phyloP scores from a whole-genome alignment of 2,329 filamentous ascomycete genomes.

The Aspergillus sp. region DNA sequence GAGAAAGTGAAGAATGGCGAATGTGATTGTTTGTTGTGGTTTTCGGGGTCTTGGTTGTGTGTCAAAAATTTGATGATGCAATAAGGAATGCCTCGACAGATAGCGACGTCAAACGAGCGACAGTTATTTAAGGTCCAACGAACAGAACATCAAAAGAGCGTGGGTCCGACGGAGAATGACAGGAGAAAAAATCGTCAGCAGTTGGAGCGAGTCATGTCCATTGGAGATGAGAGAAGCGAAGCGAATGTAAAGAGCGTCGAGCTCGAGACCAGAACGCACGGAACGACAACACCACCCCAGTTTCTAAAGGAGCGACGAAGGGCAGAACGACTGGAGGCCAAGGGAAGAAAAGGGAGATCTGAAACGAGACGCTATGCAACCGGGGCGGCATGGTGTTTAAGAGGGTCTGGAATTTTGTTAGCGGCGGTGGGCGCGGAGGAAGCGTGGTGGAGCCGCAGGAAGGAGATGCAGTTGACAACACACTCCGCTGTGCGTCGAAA shows the following conservation, averaged over 20 bases:
- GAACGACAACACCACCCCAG: conserved; percentile 12
- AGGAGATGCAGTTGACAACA: conserved; percentile 1
- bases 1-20: neutral
- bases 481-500: conserved; percentile 3
- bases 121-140: conserved; percentile 13
- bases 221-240: conserved; percentile 10
- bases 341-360: conserved; percentile 19
- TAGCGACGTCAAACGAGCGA: conserved; percentile 18
- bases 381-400: conserved; percentile 12
- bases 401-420: conserved; percentile 24
- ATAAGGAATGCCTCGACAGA: conserved; percentile 29
- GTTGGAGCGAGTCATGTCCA: conserved; percentile 15
- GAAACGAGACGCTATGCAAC: conserved; percentile 18
- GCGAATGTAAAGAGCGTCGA: conserved; percentile 26
- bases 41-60: conserved; percentile 2
- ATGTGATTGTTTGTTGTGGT: conserved; percentile 23
- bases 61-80: conserved; percentile 21
- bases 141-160: conserved; percentile 18
- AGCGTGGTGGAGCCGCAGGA: neutral
- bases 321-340: conserved; percentile 26
- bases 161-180: conserved; percentile 14
- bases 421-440: conserved; percentile 24
- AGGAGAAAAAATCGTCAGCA: conserved; percentile 12
- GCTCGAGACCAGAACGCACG: conserved; percentile 24
- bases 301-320: conserved; percentile 34